Evolutionary conservation across 805 yeast genomes (phyloP).

Genomic region (Kuraishia piskuri): DNA sequence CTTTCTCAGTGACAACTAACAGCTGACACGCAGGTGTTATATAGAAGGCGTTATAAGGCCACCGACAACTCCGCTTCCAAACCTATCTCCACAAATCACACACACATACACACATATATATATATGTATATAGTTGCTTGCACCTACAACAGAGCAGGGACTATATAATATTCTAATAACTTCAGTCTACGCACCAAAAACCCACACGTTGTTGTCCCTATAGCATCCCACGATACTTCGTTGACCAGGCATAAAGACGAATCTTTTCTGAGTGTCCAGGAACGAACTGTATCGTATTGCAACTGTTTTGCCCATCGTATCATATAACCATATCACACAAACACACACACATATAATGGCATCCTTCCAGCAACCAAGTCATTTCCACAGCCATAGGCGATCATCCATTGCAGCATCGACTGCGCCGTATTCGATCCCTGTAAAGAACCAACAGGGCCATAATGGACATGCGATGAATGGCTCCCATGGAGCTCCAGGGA

Average conservation of each 20-base stretch:
- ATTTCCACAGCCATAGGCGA: conserved; percentile 3
- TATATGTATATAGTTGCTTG: not conserved
- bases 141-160: not conserved
- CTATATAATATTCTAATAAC: not conserved
- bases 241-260: conserved; percentile 1
- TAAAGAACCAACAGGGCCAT: not conserved
- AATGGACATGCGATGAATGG: not conserved
- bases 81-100: no score
- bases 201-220: not conserved
- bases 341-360: not conserved
- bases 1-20: not conserved
- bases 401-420: conserved; percentile 3
- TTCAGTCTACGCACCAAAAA: not conserved
- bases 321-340: not conserved
- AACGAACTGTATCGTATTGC: not conserved
- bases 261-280: not conserved
- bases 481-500: not conserved
- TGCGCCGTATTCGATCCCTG: conserved; percentile 5
- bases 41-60: not conserved
- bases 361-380: not conserved
- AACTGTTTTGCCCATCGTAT: not conserved
- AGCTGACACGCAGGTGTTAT: not conserved
- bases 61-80: not conserved
- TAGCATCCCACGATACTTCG: not conserved
- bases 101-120: no score